Evolutionary conservation across 2,329 filamentous ascomycete species (phyloP).

Genomic region (Phialocephala subalpina): DNA sequence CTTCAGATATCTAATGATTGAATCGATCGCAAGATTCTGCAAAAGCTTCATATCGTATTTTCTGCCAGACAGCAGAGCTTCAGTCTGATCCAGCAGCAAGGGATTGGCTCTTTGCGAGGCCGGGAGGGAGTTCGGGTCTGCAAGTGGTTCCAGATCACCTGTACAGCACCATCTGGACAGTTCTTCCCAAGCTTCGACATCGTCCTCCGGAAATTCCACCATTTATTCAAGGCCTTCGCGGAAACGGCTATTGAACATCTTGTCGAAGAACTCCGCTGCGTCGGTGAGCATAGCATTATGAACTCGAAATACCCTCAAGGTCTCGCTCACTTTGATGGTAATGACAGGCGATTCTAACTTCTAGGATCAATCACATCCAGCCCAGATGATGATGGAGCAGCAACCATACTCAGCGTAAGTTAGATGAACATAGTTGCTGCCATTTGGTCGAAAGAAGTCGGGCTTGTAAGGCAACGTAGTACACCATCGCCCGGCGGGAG

Average conservation of each 20-base stretch:
- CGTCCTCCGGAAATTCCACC: constrained; percentile 5
- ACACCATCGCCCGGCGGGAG: not conserved
- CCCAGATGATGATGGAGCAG: not conserved
- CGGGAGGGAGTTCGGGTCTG: not conserved
- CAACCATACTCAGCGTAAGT: not conserved
- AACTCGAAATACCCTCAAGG: constrained; percentile 12
- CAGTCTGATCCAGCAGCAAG: constrained; percentile 8
- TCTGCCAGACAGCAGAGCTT: constrained; percentile 22
- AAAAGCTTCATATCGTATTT: constrained; percentile 15
- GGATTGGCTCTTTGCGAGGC: not conserved
- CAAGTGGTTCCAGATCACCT: not conserved
- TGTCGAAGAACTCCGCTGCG: constrained; percentile 21
- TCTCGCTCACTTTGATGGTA: not conserved
- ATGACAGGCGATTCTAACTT: constrained; percentile 12
- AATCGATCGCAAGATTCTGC: constrained; percentile 19
- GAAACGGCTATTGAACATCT: constrained; percentile 18
- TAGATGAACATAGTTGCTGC: not conserved
- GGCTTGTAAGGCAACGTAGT: constrained; percentile 3
- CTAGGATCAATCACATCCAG: not conserved
- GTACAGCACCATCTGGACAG: constrained; percentile 9
- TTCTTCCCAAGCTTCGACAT: not conserved
- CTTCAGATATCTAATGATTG: constrained; percentile 3
- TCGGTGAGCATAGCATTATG: constrained; percentile 23
- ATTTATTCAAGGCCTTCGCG: not conserved
- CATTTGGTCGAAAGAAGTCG: not conserved